Conservation (phyloP, 139 green algal genomes). For the Volvox reticuliferus region DNA sequence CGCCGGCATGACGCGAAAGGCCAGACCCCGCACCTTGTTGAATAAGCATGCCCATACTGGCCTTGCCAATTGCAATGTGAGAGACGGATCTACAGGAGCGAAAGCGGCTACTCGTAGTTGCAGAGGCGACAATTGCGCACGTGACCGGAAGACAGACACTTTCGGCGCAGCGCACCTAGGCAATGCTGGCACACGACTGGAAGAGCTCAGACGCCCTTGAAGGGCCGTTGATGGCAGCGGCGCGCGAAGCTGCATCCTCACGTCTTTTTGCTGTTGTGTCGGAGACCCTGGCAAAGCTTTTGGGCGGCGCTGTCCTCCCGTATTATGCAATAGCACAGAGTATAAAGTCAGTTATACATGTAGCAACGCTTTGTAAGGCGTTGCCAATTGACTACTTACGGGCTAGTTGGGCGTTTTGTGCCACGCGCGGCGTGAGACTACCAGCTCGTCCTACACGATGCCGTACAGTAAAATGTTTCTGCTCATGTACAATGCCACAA, state of each 20-base stretch:
- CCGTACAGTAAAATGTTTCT: neutral
- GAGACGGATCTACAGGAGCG: neutral
- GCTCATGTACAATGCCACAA: too few species aligned
- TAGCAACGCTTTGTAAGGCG: neutral
- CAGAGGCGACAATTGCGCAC: neutral
- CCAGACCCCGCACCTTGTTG: neutral
- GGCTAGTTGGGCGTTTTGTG: neutral
- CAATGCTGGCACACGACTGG: neutral
- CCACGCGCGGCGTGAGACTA: neutral
- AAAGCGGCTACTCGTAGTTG: neutral
- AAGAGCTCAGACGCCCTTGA: constrained; percentile 9
- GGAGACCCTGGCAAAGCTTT: constrained; percentile 26
- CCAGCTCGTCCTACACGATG: neutral
- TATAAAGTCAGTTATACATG: neutral
- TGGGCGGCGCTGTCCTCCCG: neutral
- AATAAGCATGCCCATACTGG: neutral
- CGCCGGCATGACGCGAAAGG: neutral
- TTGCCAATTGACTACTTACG: neutral
- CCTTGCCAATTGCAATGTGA: neutral
- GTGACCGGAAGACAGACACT: neutral
- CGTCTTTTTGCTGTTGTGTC: constrained; percentile 23
- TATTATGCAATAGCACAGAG: neutral
- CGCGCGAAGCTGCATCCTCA: constrained; percentile 37
- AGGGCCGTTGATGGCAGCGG: neutral
- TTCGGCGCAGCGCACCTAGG: constrained; percentile 2